Evolutionary conservation across 768 basidiomycete species (phyloP).

Genomic region (Suillus occidentalis): DNA sequence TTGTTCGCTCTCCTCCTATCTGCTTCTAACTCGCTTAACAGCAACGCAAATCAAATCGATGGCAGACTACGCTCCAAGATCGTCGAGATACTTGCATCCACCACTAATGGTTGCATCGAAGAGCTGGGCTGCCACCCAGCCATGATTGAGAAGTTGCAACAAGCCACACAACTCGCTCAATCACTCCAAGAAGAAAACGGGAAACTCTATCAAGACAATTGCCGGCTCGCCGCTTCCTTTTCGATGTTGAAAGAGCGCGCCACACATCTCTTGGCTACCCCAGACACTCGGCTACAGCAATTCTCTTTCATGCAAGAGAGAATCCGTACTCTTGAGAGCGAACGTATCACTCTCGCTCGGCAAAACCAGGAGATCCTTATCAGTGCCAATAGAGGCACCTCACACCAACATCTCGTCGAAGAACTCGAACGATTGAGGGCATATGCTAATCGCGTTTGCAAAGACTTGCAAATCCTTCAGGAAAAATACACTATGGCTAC

Average conservation of each 20-base stretch:
- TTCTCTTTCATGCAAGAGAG: constrained; percentile 27
- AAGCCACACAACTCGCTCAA: constrained; percentile 33
- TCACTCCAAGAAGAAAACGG: constrained; percentile 28
- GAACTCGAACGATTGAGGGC: constrained; percentile 16
- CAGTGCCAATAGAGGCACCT: constrained; percentile 12
- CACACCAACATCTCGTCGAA: constrained; percentile 15
- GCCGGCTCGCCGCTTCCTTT: constrained; percentile 27
- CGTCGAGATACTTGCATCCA: constrained; percentile 44
- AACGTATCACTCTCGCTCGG: constrained; percentile 14
- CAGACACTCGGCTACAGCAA: constrained; percentile 17
- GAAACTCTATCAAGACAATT: constrained; percentile 41
- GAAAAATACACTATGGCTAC: constrained; percentile 19
- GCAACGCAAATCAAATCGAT: neutral
- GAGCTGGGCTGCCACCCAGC: constrained; percentile 50
- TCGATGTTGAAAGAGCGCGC: constrained; percentile 33
- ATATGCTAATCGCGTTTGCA: constrained; percentile 16
- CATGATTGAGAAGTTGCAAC: constrained; percentile 28
- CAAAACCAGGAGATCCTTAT: constrained; percentile 28
- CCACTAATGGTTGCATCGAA: constrained; percentile 45
- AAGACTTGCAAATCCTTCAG: constrained; percentile 18
- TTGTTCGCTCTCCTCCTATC: neutral
- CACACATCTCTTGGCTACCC: constrained; percentile 17
- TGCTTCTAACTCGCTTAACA: neutral
- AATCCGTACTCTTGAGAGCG: constrained; percentile 24
- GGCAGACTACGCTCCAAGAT: constrained; percentile 31